Evolutionary conservation across 495 filamentous ascomycete species (phyloP).

Genomic region (Xylaria nigripes): DNA sequence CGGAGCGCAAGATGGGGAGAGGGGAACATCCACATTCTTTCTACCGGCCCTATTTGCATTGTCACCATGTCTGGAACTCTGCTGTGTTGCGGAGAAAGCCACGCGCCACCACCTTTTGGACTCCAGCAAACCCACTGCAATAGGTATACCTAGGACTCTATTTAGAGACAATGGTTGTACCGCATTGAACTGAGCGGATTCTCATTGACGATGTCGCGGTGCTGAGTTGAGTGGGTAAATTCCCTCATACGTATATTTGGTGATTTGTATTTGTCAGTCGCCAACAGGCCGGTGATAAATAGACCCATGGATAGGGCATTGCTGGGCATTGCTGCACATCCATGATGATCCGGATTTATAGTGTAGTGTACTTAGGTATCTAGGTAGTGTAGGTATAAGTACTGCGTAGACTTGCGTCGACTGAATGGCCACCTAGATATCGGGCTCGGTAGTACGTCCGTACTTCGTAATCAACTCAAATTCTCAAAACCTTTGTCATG

Average conservation of each 20-base stretch:
- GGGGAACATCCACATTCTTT: slow-evolving; percentile 11
- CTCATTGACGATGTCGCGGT: not conserved
- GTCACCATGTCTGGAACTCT: not conserved
- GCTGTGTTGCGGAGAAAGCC: not conserved
- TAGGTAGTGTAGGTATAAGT: too few species aligned
- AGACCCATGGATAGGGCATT: too few species aligned
- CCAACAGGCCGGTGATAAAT: too few species aligned
- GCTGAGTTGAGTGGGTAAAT: not conserved
- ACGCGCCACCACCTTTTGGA: not conserved
- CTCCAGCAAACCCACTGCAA: not conserved
- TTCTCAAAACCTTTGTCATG: too few species aligned
- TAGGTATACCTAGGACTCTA: not conserved
- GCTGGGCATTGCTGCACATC: too few species aligned
- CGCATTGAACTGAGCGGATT: not conserved
- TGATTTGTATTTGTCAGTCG: too few species aligned
- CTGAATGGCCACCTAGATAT: too few species aligned
- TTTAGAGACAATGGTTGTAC: not conserved
- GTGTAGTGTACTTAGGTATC: too few species aligned
- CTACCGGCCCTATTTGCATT: not conserved
- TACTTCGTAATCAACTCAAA: too few species aligned
- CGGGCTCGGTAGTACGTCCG: too few species aligned
- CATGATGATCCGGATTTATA: too few species aligned
- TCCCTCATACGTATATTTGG: not conserved
- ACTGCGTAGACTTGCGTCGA: too few species aligned
- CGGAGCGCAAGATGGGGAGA: not conserved